These are phyloP conservation scores for Ceratocystis smalleyi DNA, from an alignment of 2,329 filamentous ascomycete genomes.

Conservation along the genomic window DNA sequence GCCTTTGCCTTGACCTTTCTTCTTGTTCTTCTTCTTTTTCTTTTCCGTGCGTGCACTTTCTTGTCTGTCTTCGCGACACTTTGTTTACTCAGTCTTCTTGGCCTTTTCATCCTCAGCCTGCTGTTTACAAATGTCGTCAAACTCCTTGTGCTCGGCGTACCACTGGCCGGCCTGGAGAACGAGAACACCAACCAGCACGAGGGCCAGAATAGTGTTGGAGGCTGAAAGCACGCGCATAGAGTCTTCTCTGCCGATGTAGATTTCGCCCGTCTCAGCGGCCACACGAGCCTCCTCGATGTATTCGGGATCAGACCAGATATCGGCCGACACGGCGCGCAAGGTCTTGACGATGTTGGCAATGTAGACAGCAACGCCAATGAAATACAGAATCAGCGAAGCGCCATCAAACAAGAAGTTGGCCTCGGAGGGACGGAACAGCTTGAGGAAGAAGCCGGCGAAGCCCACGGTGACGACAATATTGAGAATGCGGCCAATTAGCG, in stretches of 20 bases:
- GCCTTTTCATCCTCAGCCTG: constrained; percentile 21
- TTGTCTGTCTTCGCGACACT: neutral
- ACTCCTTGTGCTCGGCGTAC: constrained; percentile 94
- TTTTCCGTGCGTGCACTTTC: neutral
- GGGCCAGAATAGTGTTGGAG: constrained; percentile 87
- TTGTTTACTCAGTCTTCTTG: constrained; percentile 15
- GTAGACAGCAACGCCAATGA: constrained; percentile 83
- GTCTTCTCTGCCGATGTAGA: constrained; percentile 69
- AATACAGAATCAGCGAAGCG: constrained; percentile 63
- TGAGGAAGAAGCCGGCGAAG: constrained; percentile 75
- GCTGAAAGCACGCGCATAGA: constrained; percentile 79
- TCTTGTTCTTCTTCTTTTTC: neutral
- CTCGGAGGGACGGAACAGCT: constrained; percentile 87
- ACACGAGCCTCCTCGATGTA: constrained; percentile 28
- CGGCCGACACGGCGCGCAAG: constrained; percentile 63
- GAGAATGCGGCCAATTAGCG: constrained; percentile 81
- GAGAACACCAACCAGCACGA: constrained; percentile 80
- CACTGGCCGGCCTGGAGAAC: constrained; percentile 93
- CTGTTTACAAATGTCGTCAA: constrained; percentile 53
- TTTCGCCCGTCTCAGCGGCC: constrained; percentile 39
- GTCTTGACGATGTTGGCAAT: constrained; percentile 95
- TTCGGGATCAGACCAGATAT: constrained; percentile 37
- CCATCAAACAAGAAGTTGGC: constrained; percentile 92
- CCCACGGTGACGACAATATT: constrained; percentile 84
- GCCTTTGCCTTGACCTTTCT: too few relatives aligned